A percentile compares a stretch with the other conserved stretches of the same genome.
Evolutionary conservation across 2,329 filamentous ascomycete genomes (phyloP).

Genomic region (Arthroderma uncinatum): DNA sequence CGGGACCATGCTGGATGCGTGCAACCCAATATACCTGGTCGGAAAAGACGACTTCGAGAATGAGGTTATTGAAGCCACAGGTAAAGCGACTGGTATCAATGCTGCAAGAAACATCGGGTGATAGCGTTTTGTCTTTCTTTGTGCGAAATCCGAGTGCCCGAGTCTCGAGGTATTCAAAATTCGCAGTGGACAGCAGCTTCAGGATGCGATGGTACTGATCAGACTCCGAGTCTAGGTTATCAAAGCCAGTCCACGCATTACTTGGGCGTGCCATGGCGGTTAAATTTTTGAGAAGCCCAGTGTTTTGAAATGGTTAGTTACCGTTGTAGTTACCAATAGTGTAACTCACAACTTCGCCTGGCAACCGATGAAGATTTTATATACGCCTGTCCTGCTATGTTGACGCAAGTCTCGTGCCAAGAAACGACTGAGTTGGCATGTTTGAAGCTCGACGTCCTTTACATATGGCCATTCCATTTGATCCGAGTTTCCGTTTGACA

Average conservation of each 20-base stretch:
- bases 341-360: too few species aligned
- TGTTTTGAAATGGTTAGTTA: too few species aligned
- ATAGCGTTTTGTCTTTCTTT: background rate
- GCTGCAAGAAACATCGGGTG: background rate
- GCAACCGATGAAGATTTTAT: too few species aligned
- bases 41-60: conserved; percentile 9
- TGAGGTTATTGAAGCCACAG: conserved; percentile 9
- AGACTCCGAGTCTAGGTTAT: background rate
- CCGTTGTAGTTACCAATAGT: too few species aligned
- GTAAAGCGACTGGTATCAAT: conserved; percentile 5
- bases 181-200: conserved; percentile 2
- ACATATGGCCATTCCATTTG: too few species aligned
- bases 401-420: too few species aligned
- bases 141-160: background rate
- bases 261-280: too few species aligned
- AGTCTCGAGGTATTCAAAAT: conserved; percentile 6
- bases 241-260: conserved; percentile 8
- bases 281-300: too few species aligned
- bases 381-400: too few species aligned
- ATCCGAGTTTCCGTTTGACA: too few species aligned
- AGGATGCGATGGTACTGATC: conserved; percentile 8
- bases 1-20: conserved; percentile 2
- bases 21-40: conserved; percentile 9
- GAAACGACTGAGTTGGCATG: too few species aligned
- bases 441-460: too few species aligned